Base-by-base conservation (phyloP, 1,284 basidiomycete species). In the Waitea zeae region DNA sequence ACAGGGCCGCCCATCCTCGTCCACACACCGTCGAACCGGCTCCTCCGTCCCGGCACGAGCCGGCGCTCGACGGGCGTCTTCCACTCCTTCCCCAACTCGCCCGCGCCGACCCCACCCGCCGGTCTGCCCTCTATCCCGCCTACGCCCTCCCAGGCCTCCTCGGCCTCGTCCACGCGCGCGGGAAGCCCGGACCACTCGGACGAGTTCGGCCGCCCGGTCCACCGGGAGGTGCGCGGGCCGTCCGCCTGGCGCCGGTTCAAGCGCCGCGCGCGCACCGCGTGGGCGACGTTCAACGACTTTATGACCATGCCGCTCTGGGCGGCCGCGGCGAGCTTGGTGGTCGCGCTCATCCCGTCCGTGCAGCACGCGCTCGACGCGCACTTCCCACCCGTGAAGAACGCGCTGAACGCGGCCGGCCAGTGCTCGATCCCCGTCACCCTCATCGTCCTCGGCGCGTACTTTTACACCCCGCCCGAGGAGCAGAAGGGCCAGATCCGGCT, bases 361-460 rank as follows among this genome's bases (percentile, higher is more conserved):
- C 84, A 93, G 49, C 68, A 75, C 37, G 45, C 62, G 9, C 60
- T 92, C 33, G 67, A 74, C 14, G 49, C 56, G 3, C 70, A 71
- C 41, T 54, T 81, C 47, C 59, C 62, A 28, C 77, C 83, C 0
- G 54, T 90, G 37, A 82, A 77, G 46, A 70, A 73, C 31, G 80
- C 84, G 0, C 57, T 92, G 40, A 64, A 61, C 15, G 59, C 64
- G 17, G 77, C 81, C 0, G 86, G 87, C 2, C 70, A 68, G 44
- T 90, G 86, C 47, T 84, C 82, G 0, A 79, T 96, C 42, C 90
- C 90, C 0, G 51, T 95, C 17, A 95, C 90, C 2, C 62, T 96
- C 26, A 68, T 96, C 39, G 88, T 95, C 5, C 74, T 96, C 30
- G 90, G 90, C 12, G 88, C 84, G 5, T 95, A 92, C 62, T 95